Evolutionary conservation across 139 green algal genomes (phyloP), one percentile per base, ranked within the genome.

Genomic region (Zygnema cylindricum): DNA sequence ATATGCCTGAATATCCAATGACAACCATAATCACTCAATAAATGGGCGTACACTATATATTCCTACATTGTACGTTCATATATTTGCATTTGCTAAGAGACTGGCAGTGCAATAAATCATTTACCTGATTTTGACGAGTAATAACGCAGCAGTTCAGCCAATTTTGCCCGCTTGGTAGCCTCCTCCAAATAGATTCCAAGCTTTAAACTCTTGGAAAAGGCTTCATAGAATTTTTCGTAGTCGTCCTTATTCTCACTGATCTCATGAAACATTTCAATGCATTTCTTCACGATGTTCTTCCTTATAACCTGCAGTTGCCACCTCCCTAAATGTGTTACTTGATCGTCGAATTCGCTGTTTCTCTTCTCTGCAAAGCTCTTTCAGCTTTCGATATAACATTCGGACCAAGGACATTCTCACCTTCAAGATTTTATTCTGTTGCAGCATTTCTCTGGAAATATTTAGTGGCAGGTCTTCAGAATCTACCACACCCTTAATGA

Each of bases 401-500:
- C 49, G 49, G 16, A 7, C 36, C 71, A 63, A 7, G 7, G 49
- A 1, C 3, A 33, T 2, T 3, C 82, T 2, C 75, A 99, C 96
- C 96, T 99, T 99, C 35, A 99, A 94, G 87, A 99, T 99, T 95
- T 99, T 99, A 95, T 99, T 99, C 94, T 99, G 98, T 94, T 99
- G 98, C 86, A 99, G 95, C 93, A 95, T 99, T 94, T 99, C 98
- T 85, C 98, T 96, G 0, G 96, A 99, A 90, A 99, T 99, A 95
- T 99, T 99, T 38, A 99, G 95, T 16, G 98, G 98, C 88, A 99
- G 93, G 93, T 99, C 98, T 95, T 99, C 98, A 35, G 90, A 96
- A 95, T 99, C 98, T 0, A 99, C 98, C 73, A 99, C 96, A 79
- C 97, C 97, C 95, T 99, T 98, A 73, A 98, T 93, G 69, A 99